A percentile compares a stretch with the other conserved stretches of the same genome.
These are phyloP conservation scores for Podospora pseudocomata DNA, from an alignment of 495 filamentous ascomycete genomes.

Conservation along the genomic window DNA sequence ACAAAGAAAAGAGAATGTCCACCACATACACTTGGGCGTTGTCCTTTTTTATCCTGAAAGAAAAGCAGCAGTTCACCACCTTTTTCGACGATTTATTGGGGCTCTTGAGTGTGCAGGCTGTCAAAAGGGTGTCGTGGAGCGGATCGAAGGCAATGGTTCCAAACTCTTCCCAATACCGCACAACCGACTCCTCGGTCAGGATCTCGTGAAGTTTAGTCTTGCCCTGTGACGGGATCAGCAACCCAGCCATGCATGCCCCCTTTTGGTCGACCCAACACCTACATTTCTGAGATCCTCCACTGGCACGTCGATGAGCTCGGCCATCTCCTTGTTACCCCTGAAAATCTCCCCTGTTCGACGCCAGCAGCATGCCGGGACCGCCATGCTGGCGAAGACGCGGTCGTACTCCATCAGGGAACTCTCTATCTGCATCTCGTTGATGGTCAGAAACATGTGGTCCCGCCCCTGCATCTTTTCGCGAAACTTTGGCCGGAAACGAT, in stretches of 20 bases:
- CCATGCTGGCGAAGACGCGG: slow-evolving; percentile 98
- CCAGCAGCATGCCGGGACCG: slow-evolving; percentile 97
- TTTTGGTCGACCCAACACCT: slow-evolving; percentile 34
- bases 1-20: background rate
- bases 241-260: background rate
- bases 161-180: slow-evolving; percentile 99
- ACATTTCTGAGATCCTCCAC: slow-evolving; percentile 90
- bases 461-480: slow-evolving; percentile 87
- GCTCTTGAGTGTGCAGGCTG: slow-evolving; percentile 86
- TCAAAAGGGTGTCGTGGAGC: slow-evolving; percentile 94
- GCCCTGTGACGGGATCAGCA: slow-evolving; percentile 53
- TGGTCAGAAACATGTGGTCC: slow-evolving; percentile 86
- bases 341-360: slow-evolving; percentile 95
- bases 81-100: slow-evolving; percentile 68
- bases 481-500: slow-evolving; percentile 92
- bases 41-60: slow-evolving; percentile 91
- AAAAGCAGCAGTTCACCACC: slow-evolving; percentile 91
- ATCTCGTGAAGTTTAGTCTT: slow-evolving; percentile 95
- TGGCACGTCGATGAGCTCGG: slow-evolving; percentile 88
- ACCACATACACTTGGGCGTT: slow-evolving; percentile 86
- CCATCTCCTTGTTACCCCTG: slow-evolving; percentile 98
- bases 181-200: slow-evolving; percentile 86
- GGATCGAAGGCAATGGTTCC: slow-evolving; percentile 97
- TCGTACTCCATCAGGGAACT: slow-evolving; percentile 93
- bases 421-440: slow-evolving; percentile 99